Evolutionary conservation across 2,329 filamentous ascomycete genomes (phyloP), one percentile per base, ranked within the genome.

Genomic region (Stagonosporopsis cucurbitacearum): DNA sequence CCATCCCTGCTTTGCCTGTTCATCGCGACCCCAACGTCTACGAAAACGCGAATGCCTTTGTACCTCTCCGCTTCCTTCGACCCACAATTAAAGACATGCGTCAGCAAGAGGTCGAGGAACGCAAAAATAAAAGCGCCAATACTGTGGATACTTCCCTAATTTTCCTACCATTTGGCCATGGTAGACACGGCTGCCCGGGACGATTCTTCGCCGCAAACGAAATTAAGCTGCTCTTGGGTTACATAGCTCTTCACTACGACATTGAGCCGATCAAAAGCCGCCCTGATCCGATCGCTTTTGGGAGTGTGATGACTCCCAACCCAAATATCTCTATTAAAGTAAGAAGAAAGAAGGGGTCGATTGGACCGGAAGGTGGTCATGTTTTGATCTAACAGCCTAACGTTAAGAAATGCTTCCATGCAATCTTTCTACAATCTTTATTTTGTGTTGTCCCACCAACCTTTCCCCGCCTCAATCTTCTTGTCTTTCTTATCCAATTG

Each of bases 211-310:
- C 44, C 1, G 33, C 33, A 20, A 47, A 47, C n/a, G 44, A 47
- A 23, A 26, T 47, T 4, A 47, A 47, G 11, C 44, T 39, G n/a
- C 44, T 47, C 13, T 19, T 47, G n/a, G 44, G 23, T 19, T 47
- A 47, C 22, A 37, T 47, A 13, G 44, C 44, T 9, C 23, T 47
- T 5, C 28, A 47, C 9, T 47, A 47, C 23, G 44, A 39, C 7
- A 39, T 47, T 6, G n/a, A 39, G 5, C 44, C 44, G 23, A 20
- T 39, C 33, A 3, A n/a, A 17, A 7, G 8, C 4, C 32, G 44
- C 3, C 44, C 44, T 15, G 44, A 46, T 15, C 44, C 30, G 5
- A 28, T 28, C 12, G 32, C 44, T 2, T 46, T 26, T 20, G 44
- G 44, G 23, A 46, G 44, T 23, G 36, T 20, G 3, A 26, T 46